Evolutionary conservation across 2,329 filamentous ascomycete genomes (phyloP), one percentile per base, ranked within the genome.

Genomic region (Diaporthe sp.): DNA sequence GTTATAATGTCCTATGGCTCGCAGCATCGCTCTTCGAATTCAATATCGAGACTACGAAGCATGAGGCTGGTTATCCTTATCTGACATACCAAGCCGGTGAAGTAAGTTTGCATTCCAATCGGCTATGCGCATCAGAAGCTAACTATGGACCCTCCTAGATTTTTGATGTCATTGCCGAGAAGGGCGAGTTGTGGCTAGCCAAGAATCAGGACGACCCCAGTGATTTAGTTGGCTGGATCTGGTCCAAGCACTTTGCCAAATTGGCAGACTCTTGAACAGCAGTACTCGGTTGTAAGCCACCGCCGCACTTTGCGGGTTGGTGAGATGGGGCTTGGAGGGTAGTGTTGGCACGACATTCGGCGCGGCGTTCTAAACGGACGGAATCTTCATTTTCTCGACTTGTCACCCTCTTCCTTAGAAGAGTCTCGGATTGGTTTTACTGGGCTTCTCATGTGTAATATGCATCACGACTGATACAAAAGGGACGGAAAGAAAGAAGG

Each of bases 21-120:
- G 97, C 96, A 19, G 97, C 96, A 27, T 97, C 94, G 79, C 89
- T 98, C 42, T 98, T 98, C 81, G 96, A 98, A 82, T 99, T 98
- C 85, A 97, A 98, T 80, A 98, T 98, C 80, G 94, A 96, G 80
- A 94, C 94, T 32, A 94, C 95, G 35, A 94, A 97, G 79, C 92
- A 94, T 73, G 97, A 98, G 84, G 96, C 94, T 75, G 97, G 97
- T 32, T 98, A 98, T 83, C 96, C 96, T 27, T 99, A 99, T 82
- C 87, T 99, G 75, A 97, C 95, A 58, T 99, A 99, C 84, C 94
- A 96, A 78, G 94, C 96, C 70, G 97, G 97, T 77, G 97, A 99
- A 87, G 92, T 93, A 82, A 79, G 89, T 84, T 30, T 44, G 15
- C 44, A 10, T 59, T 35, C 30, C 68, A 56, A 47, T n/a, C 70